phyloP scores from a whole-genome alignment of 768 basidiomycete genomes.

The Pleurotus eryngii region DNA sequence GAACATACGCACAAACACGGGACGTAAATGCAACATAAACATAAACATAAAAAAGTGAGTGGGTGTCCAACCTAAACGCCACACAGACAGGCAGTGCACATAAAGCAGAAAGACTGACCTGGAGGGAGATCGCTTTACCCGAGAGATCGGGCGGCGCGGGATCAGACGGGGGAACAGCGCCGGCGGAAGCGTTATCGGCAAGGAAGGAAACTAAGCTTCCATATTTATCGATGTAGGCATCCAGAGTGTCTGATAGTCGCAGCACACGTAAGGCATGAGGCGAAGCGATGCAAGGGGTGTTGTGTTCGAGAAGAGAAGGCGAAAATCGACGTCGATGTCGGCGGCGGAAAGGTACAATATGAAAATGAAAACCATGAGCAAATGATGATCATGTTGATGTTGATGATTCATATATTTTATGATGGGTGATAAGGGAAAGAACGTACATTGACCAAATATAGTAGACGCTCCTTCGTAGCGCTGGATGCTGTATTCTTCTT shows the following conservation, averaged over 20 bases:
- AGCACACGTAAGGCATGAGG: neutral
- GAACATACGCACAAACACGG: neutral
- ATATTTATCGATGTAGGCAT: conserved; percentile 79
- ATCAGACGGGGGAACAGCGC: conserved; percentile 54
- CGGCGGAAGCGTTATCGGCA: conserved; percentile 36
- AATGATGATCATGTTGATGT: too few species aligned
- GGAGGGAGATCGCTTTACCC: conserved; percentile 63
- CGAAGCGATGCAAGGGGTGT: conserved; percentile 6
- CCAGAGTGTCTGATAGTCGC: conserved; percentile 55
- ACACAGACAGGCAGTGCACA: neutral
- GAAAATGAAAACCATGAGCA: too few species aligned
- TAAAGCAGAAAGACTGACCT: conserved; percentile 32
- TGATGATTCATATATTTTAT: too few species aligned
- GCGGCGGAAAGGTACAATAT: too few species aligned
- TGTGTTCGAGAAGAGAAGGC: conserved; percentile 3
- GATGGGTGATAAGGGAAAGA: too few species aligned
- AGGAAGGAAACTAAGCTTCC: conserved; percentile 62
- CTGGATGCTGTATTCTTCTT: conserved; percentile 71
- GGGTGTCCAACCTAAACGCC: neutral
- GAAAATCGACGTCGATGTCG: neutral
- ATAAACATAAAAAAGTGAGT: too few species aligned
- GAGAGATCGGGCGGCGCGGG: conserved; percentile 62
- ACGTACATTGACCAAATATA: conserved; percentile 70
- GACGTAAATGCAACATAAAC: neutral
- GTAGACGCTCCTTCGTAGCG: conserved; percentile 83